Evolutionary conservation across 1,284 basidiomycete genomes (phyloP), one percentile per base, ranked within the genome.

Genomic region (Microbotryum saponariae): DNA sequence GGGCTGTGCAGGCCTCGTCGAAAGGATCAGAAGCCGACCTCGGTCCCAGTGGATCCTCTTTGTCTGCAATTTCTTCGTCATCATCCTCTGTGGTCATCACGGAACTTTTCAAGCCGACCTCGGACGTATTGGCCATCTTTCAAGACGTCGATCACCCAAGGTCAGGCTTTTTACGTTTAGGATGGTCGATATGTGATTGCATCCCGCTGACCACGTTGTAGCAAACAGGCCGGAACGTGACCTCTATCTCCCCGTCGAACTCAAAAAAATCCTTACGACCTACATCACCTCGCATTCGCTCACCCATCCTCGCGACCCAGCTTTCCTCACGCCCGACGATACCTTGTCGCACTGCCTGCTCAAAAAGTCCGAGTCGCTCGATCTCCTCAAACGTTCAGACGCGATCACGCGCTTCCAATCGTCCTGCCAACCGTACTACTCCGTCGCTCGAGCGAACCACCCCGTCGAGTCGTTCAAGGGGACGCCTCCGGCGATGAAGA

Each of bases 31-130:
- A 78, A 58, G 76, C 77, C 47, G 69, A 67, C 6, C 78, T 76
- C 47, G 78, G 74, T 66, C 78, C 76, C 33, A 81, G 48, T 21
- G 61, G 82, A 62, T 74, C 83, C 21, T 78, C 20, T n/a, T 56
- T 37, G 16, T 25, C 18, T 10, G 6, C 2, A 27, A 78, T 18
- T 76, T 54, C 2, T 59, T 59, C n/a, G 65, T 25, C 42, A 6
- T 18, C 50, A n/a, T 21, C 23, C 1, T 14, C 52, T 45, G 70
- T 77, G 20, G 64, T 63, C 6, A 75, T 91, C 47, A 81, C 75
- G 50, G 87, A 89, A 73, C 70, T 88, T 21, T 90, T 85, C 85
- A 89, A 86, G 69, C 87, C 89, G 3, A 80, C 83, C 69, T 79
- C 79, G 44, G 68, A 72, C 6, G 82, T 79, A 6, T 73, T 82